Base-by-base conservation (phyloP, 1,284 basidiomycete genomes). In the Ceratobasidium sp. region DNA sequence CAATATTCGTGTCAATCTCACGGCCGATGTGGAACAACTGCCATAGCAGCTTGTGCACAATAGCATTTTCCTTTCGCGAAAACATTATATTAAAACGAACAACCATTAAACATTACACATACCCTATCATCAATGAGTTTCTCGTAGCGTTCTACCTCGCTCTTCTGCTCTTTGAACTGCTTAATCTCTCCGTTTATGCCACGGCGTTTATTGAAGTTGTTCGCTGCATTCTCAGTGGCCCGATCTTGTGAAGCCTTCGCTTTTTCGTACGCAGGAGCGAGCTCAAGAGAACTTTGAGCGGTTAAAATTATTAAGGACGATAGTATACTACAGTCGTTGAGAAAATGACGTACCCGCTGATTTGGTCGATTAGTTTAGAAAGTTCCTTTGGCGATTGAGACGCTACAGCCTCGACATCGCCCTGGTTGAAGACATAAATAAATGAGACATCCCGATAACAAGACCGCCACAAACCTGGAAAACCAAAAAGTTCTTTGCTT, bases 401-500 rank as follows among this genome's bases (percentile, higher is more conserved):
- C 0, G 98, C 98, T 61, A 99, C 95, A 1, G 96, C 95, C 85
- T 99, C 98, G 49, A 99, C 98, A 83, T 99, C 98, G 75, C 98
- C 98, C 84, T 80, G 45, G 20, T n/a, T 20, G 42, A 7, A 66
- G 20, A 35, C 39, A 26, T 26, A 26, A 20, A 64, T 26, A 26
- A 23, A 42, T n/a, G 10, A 75, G 13, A 35, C 26, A 15, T 23
- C 13, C 26, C 8, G 11, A 35, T 39, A 20, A 68, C 15, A 4
- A 67, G 51, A 63, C 20, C n/a, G 26, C 42, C 2, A 71, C 76
- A 56, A 45, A 79, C 80, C 80, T 98, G 96, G 85, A 99, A 99
- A n/a, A 99, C 98, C 74, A 99, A 91, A 82, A 99, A 99, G 86
- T 99, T 99, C 86, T 98, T 98, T 26, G 98, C 98, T 85, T 98